phyloP scores from a whole-genome alignment of 352 stramenopile species.

The Thalassiosira mediterranea region DNA sequence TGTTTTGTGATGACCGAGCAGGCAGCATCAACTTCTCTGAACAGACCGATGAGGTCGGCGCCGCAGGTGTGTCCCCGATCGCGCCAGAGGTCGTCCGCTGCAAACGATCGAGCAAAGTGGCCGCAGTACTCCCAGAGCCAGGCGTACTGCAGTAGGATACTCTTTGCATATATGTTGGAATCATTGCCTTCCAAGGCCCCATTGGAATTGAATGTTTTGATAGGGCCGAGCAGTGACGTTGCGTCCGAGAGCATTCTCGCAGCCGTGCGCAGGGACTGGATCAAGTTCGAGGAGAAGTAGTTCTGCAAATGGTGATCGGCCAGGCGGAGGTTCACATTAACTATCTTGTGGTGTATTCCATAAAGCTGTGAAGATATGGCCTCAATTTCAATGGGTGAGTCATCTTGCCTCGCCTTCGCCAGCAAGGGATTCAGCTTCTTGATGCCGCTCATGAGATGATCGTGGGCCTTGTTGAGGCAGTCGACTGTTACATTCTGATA shows the following conservation, averaged over 20 bases:
- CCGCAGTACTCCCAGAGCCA: slow-evolving; percentile 82
- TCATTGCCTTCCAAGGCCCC: background rate
- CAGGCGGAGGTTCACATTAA: slow-evolving; percentile 76
- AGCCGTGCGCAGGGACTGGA: slow-evolving; percentile 66
- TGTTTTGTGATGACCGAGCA: slow-evolving; percentile 31
- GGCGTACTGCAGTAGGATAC: slow-evolving; percentile 66
- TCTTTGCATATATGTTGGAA: slow-evolving; percentile 31
- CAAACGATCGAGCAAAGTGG: slow-evolving; percentile 82
- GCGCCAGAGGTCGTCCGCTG: slow-evolving; percentile 76
- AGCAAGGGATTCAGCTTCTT: slow-evolving; percentile 59
- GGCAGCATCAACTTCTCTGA: slow-evolving; percentile 71
- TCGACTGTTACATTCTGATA: slow-evolving; percentile 65
- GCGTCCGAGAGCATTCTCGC: slow-evolving; percentile 62
- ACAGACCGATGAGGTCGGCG: slow-evolving; percentile 74
- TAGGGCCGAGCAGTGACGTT: slow-evolving; percentile 38
- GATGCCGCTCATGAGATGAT: slow-evolving; percentile 68
- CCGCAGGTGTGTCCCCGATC: slow-evolving; percentile 77
- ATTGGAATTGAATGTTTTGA: background rate
- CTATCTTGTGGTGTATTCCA: slow-evolving; percentile 76
- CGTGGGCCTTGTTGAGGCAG: slow-evolving; percentile 75
- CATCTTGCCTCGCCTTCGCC: slow-evolving; percentile 38
- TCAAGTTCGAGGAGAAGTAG: slow-evolving; percentile 79
- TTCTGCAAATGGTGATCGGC: slow-evolving; percentile 77
- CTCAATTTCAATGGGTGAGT: slow-evolving; percentile 49
- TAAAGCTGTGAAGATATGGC: slow-evolving; percentile 74